Evolutionary conservation across 176 grass and related monocot genomes (phyloP), one percentile per base, ranked within the genome.

Genomic region (Ananas comosus): DNA sequence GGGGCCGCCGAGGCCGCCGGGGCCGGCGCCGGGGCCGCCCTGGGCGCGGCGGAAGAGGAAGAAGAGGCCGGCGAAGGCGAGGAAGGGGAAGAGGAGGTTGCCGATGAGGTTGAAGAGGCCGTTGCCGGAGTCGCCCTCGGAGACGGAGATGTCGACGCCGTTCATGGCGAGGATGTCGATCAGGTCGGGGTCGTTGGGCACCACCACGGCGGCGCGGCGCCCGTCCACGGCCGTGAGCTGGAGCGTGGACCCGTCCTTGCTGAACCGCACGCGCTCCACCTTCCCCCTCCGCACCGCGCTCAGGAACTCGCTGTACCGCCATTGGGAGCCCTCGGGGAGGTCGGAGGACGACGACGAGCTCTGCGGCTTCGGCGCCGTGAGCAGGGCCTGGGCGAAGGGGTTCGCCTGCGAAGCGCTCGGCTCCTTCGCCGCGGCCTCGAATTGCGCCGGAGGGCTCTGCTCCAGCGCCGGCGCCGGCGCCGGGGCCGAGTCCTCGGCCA

Each of bases 141-240:
- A 86, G 56, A 96, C 92, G 9, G 92, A 96, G 81, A 96, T 96
- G 82, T 96, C 88, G 72, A 96, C 88, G 64, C 92, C 86, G 64
- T 96, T 96, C 83, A 91, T 96, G 64, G 92, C 92, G 11, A 96
- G 80, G 54, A 96, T 96, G 73, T 96, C 92, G 33, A 96, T 92
- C 29, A 96, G 85, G 82, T 96, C 92, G 0, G 92, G 92, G 68
- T 96, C 92, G 51, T 96, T 87, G 51, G 89, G 93, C 50, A 96
- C 86, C 3, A 96, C 74, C 10, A 96, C 81, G 57, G 79, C 57
- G 24, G 93, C 84, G 72, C 84, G 89, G 68, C 84, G 84, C 10
- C 89, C 84, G 56, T 99, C 94, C 9, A 99, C 70, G 51, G 94
- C 82, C 10, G 84, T 90, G 23, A 99, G 82, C 87, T 99, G 89